These are phyloP conservation scores for Ambrosiella cleistominuta DNA, from an alignment of 2,329 filamentous ascomycete species.

Conservation along the genomic window DNA sequence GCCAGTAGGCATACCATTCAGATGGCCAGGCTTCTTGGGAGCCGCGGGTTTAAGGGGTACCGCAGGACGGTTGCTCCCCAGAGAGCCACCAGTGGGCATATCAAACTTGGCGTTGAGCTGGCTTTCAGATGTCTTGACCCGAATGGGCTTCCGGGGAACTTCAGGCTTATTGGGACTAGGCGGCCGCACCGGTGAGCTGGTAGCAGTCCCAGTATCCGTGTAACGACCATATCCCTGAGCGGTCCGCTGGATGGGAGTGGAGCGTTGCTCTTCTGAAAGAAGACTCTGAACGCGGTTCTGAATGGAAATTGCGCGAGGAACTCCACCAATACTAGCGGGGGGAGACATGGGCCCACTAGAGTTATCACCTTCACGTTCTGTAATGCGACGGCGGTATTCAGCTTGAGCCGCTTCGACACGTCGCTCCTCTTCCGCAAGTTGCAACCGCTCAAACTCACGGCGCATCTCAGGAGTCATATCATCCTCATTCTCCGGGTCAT, in stretches of 20 bases:
- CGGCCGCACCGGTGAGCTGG: background rate
- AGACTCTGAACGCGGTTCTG: constrained; percentile 80
- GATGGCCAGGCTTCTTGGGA: constrained; percentile 43
- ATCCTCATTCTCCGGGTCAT: constrained; percentile 38
- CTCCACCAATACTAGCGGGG: constrained; percentile 37
- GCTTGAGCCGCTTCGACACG: constrained; percentile 77
- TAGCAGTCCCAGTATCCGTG: constrained; percentile 33
- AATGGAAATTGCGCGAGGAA: constrained; percentile 64
- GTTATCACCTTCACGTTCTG: constrained; percentile 32
- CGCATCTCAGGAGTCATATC: constrained; percentile 74
- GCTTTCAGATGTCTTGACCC: constrained; percentile 9
- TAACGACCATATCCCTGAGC: constrained; percentile 83
- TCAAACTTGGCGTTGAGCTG: constrained; percentile 15
- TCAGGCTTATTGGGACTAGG: constrained; percentile 2
- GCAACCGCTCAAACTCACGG: constrained; percentile 69
- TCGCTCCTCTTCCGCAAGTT: constrained; percentile 72
- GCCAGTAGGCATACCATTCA: constrained; percentile 37
- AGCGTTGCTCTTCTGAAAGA: constrained; percentile 56
- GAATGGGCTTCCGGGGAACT: constrained; percentile 8
- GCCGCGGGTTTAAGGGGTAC: constrained; percentile 29
- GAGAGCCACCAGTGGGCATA: constrained; percentile 2
- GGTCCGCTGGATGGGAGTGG: constrained; percentile 42
- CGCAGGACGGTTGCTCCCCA: background rate
- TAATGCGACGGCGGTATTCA: constrained; percentile 64
- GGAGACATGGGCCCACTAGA: constrained; percentile 33